Evolutionary conservation across 805 yeast genomes (phyloP), one percentile per base, ranked within the genome.

Genomic region (Lachancea quebecensis): DNA sequence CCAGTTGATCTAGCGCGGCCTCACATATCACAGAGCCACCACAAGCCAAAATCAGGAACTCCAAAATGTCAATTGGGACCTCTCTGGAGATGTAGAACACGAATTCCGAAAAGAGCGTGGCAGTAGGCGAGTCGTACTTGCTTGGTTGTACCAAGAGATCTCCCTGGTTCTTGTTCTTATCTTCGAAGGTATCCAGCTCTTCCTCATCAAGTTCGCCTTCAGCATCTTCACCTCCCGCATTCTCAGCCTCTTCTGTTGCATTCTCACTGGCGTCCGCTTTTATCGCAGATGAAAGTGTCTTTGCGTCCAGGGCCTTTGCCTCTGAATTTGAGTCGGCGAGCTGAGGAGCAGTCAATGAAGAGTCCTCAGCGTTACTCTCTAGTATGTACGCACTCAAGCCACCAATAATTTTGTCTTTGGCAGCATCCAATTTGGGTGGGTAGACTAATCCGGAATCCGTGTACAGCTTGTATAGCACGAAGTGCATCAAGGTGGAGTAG

Each of bases 81-180:
- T 93, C 99, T 67, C 99, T 85, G 44, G 97, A 96, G 47, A 93
- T 78, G 62, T 69, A 93, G 66, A 93, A 91, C 4, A 83, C 77
- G 63, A 89, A 85, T 45, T 78, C 76, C 37, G 82, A 72, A 59
- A 91, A 86, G 41, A 93, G 69, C 32, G 73, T 71, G 10, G 87
- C 74, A n/a, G 77, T 69, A 39, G 82, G 75, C 40, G 83, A 77
- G 16, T 75, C 77, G 47, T 61, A 71, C 56, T 74, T 69, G 12
- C 74, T 67, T 49, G 89, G 98, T 69, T 90, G 97, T 39, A 70
- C 69, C 56, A 90, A 74, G 42, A 73, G 56, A 61, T 88, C 96
- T 55, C 88, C 72, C 30, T 79, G 65, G 48, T 78, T 73, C 57
- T 81, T 82, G 55, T 72, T 78, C 32, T 70, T 71, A 50, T 83